Evolutionary conservation across 371 early-diverging fungal genomes (phyloP), one percentile per base, ranked within the genome.

Genomic region (Apophysomyces trapeziformis): DNA sequence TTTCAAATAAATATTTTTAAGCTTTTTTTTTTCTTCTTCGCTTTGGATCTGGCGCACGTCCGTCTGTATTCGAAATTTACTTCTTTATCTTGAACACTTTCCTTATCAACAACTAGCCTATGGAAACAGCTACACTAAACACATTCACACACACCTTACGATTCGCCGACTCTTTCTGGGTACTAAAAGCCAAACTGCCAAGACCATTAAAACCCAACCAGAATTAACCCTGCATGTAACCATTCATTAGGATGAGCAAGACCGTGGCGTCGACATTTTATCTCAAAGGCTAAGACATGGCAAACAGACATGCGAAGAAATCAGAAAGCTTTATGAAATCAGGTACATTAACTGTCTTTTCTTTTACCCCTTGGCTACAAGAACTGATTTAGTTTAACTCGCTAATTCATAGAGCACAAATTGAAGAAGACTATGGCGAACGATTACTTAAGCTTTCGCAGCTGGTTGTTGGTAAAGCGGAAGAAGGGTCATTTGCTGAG

Each of bases 341-440:
- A 65, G 72, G 72, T 68, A 65, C 46, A n/a, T 43, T 45, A 18
- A 26, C 32, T 26, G 1, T 26, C 32, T 26, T 26, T 26, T 26
- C 2, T 26, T 26, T 26, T 26, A 26, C 32, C 32, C 32, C 32
- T 26, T 26, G 3, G 32, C 32, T 26, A 3, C 32, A 26, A 26
- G 32, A 26, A 26, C 32, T 26, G 32, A 26, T 26, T 26, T 26
- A 26, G 32, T 26, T 2, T 26, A 26, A 26, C 32, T 26, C 35
- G 16, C 21, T 9, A 11, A 50, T 26, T 21, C 21, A 38, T 62
- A 74, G 74, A 41, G 65, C 74, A 47, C 63, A 74, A 47, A 72
- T 78, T 57, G 78, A 78, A 57, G 71, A 75, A 69, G 78, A 78
- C 14, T 78, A 78, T 65, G 78, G 78, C 5, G 73, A 78, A 59